phyloP scores from a whole-genome alignment of 2,329 filamentous ascomycete genomes.

The Alternaria consortialis region DNA sequence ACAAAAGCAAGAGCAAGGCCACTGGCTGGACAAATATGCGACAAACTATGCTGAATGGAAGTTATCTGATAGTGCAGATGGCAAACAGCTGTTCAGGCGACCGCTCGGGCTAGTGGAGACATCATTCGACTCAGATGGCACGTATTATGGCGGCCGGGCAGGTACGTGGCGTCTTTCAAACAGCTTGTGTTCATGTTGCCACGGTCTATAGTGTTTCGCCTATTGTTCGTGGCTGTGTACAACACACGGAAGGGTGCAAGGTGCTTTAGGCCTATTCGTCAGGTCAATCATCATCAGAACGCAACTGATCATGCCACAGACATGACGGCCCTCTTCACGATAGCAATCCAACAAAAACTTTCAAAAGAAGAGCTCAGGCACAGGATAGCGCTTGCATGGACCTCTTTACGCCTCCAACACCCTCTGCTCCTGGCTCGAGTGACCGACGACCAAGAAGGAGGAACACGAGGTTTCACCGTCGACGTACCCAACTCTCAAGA shows the following conservation, averaged over 20 bases:
- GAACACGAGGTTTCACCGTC: slow-evolving; percentile 46
- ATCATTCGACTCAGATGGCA: slow-evolving; percentile 57
- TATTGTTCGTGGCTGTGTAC: neutral
- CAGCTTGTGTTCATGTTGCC: neutral
- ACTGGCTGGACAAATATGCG: slow-evolving; percentile 56
- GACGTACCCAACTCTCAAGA: slow-evolving; percentile 36
- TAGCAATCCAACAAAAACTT: slow-evolving; percentile 48
- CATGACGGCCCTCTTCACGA: slow-evolving; percentile 51
- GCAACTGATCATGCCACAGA: slow-evolving; percentile 34
- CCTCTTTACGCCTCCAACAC: slow-evolving; percentile 51
- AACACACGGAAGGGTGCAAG: neutral
- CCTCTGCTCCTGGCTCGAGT: slow-evolving; percentile 50
- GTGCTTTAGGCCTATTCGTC: neutral
- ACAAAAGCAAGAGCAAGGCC: slow-evolving; percentile 6
- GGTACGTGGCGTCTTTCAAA: neutral
- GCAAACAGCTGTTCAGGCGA: slow-evolving; percentile 40
- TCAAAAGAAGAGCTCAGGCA: slow-evolving; percentile 40
- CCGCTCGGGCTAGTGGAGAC: slow-evolving; percentile 56
- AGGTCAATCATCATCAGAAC: neutral
- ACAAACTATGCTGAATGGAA: slow-evolving; percentile 52
- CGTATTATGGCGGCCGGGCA: slow-evolving; percentile 56
- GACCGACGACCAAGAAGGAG: slow-evolving; percentile 21
- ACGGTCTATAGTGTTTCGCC: neutral
- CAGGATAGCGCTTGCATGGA: slow-evolving; percentile 53
- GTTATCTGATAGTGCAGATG: slow-evolving; percentile 13